Evolutionary conservation across 805 yeast species (phyloP), one percentile per base, ranked within the genome.

Genomic region (Yamadazyma philogaea): DNA sequence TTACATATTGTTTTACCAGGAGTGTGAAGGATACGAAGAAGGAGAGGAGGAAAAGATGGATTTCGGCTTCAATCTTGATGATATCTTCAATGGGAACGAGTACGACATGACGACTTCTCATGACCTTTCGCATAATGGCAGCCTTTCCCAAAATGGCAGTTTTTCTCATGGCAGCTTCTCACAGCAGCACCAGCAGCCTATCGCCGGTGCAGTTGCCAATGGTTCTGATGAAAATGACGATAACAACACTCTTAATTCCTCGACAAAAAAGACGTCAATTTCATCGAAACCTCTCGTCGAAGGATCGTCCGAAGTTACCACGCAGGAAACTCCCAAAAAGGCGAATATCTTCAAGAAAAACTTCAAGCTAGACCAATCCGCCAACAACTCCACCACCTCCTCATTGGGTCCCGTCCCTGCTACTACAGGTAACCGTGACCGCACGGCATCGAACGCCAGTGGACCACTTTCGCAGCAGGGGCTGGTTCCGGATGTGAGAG

Each of bases 1-100:
- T 0, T 93, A 93, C 61, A 82, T 93, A 20, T 66, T 93, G 40
- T 87, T 90, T 54, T 91, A 91, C 61, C 82, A 78, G 51, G 60
- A 57, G 34, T 47, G 57, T 30, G 55, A 56, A 18, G 82, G 79
- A 48, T 68, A 73, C n/a, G 62, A 68, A 11, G 74, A 75, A 21
- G 63, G 60, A 8, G 54, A 45, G 30, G 53, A 48, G 7, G 59
- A 63, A 15, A 53, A 49, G 8, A 46, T 60, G 12, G 63, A 65
- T 40, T 65, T 65, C 42, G 74, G 74, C 7, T 65, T 63, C 43
- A 54, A 63, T 41, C 30, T 62, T 27, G 39, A 52, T 33, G 59
- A 54, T 4, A 47, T 68, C 14, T 68, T 62, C 50, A 49, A 64
- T 32, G 74, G 73, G 2, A 53, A 54, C 17, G 70, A 22, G 11